Evolutionary conservation across 139 green algal genomes (phyloP), one percentile per base, ranked within the genome.

Genomic region (Penium margaritaceum): DNA sequence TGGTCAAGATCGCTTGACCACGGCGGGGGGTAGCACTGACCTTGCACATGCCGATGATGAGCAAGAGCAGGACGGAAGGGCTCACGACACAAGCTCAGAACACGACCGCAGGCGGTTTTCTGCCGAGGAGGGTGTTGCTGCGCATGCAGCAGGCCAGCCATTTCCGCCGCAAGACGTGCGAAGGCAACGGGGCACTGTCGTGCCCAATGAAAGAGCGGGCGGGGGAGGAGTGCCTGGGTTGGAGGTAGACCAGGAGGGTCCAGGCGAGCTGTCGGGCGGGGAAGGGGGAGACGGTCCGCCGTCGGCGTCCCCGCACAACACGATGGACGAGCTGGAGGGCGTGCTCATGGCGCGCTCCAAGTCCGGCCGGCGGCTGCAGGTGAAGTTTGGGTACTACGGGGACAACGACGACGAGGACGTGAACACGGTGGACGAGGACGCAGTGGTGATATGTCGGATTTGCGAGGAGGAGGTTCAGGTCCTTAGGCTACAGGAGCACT

Each of bases 401-500:
- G 66, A 74, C 38, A 60, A 74, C 43, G 68, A 70, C n/a, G 64
- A 72, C 32, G 71, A 72, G 38, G 71, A 77, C 15, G 39, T 30
- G 39, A n/a, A 24, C 64, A 19, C 68, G 51, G 51, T n/a, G 14
- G 64, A 72, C 5, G 39, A 72, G 34, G 41, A 74, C 27, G 34
- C 21, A n/a, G 29, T 55, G 39, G 55, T 72, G 7, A 36, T 80
- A 1, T 80, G 73, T 38, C 65, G 73, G 0, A 80, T 80, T 21
- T 80, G 73, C 33, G 73, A 80, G 47, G 41, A 69, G 6, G 65
- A 73, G 51, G 73, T 80, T 33, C 43, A 39, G 27, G 34, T 58
- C 27, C 27, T 30, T 35, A 32, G 70, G 29, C 62, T 80, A 12
- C 65, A 76, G 36, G 64, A 69, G 66, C 73, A 80, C 58, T 70